Evolutionary conservation across 208 protist genomes (phyloP).

Genomic region (Wallacemonas sp.): DNA sequence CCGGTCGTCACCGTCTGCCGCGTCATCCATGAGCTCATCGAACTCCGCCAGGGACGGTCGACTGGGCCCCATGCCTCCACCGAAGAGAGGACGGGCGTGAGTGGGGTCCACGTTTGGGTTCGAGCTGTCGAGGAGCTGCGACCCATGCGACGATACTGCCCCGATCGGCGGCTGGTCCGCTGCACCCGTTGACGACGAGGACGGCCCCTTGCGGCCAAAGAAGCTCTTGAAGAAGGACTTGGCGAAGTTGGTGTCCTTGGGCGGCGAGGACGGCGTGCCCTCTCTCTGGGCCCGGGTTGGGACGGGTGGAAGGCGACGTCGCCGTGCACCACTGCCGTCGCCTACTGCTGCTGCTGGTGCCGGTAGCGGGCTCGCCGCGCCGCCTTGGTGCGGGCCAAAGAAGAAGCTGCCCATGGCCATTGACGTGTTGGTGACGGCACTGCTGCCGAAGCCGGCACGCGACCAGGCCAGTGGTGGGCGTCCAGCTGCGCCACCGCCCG

Average conservation of each 20-base stretch:
- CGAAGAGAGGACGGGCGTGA: background rate
- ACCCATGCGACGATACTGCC: background rate
- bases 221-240: conserved; percentile 61
- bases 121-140: conserved; percentile 7
- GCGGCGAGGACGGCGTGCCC: background rate
- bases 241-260: conserved; percentile 34
- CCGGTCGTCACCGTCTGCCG: background rate
- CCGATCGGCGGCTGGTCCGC: background rate
- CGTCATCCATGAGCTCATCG: background rate
- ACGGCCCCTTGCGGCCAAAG: conserved; percentile 28
- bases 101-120: background rate
- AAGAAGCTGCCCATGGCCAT: conserved; percentile 10
- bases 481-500: background rate
- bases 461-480: background rate
- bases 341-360: background rate
- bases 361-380: background rate
- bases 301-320: background rate
- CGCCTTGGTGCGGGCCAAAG: conserved; percentile 2
- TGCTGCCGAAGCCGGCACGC: too few relatives aligned
- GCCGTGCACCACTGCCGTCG: background rate
- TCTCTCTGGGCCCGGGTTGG: background rate
- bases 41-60: conserved; percentile 4
- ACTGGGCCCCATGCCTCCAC: conserved; percentile 1
- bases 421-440: conserved; percentile 2
- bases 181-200: conserved; percentile 10